Evolutionary conservation across 441 rosid species (phyloP).

Genomic region (Gossypium trilobum): DNA sequence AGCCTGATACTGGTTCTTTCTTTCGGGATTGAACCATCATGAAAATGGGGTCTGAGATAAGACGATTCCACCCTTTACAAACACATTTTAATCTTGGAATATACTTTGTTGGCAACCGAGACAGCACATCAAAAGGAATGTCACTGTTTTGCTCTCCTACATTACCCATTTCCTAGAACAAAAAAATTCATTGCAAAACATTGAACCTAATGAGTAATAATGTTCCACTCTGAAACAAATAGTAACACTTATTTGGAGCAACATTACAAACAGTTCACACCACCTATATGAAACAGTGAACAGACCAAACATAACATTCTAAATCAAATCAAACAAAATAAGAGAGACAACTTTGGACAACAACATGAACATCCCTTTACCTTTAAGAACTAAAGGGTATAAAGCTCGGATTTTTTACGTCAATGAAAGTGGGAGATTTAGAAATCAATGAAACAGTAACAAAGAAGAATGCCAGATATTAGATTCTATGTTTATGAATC

Average conservation of each 20-base stretch:
- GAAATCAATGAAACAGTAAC: not conserved
- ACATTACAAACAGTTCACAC: not conserved
- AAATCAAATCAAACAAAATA: not conserved
- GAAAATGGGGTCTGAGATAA: slow-evolving; percentile 24
- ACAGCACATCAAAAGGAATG: slow-evolving; percentile 28
- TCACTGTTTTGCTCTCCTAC: slow-evolving; percentile 19
- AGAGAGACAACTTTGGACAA: not conserved
- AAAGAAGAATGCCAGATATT: not conserved
- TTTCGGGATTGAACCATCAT: slow-evolving; percentile 23
- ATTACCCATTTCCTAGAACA: slow-evolving; percentile 15
- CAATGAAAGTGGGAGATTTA: not conserved
- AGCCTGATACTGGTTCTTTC: slow-evolving; percentile 28
- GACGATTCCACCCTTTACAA: slow-evolving; percentile 26
- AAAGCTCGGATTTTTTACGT: not conserved
- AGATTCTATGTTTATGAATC: not conserved
- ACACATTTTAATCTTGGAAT: slow-evolving; percentile 22
- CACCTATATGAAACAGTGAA: not conserved
- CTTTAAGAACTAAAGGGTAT: not conserved
- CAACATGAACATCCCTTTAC: not conserved
- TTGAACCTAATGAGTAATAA: not conserved
- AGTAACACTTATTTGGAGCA: not conserved
- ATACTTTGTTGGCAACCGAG: slow-evolving; percentile 28
- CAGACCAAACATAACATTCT: not conserved
- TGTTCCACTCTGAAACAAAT: not conserved
- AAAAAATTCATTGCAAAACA: not conserved